These are phyloP conservation scores for Aspergillus melleus DNA, from an alignment of 2,329 filamentous ascomycete species.

Conservation along the genomic window DNA sequence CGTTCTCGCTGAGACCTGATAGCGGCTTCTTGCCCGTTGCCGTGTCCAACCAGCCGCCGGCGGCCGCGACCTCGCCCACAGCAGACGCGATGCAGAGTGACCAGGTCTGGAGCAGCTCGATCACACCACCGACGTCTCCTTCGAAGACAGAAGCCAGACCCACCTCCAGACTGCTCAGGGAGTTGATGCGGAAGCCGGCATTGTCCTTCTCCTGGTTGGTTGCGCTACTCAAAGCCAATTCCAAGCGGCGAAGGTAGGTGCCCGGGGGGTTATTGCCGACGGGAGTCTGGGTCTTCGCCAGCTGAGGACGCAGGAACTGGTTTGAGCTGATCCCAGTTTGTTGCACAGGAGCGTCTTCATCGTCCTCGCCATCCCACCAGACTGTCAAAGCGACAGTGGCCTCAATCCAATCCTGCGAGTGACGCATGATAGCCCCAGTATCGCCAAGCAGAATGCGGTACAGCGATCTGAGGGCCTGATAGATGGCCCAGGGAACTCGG, in stretches of 20 bases:
- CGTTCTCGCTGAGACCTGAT: conserved; percentile 71
- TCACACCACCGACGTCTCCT: conserved; percentile 72
- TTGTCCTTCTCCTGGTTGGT: conserved; percentile 65
- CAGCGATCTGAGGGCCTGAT: conserved; percentile 76
- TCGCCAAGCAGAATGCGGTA: conserved; percentile 81
- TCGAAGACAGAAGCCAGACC: conserved; percentile 80
- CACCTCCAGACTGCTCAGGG: conserved; percentile 73
- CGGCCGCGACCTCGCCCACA: conserved; percentile 78
- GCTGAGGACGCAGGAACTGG: conserved; percentile 26
- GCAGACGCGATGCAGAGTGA: conserved; percentile 77
- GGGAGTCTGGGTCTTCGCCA: conserved; percentile 36
- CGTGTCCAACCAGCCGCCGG: conserved; percentile 77
- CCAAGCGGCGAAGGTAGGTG: conserved; percentile 72
- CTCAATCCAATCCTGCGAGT: conserved; percentile 89
- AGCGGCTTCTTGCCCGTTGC: conserved; percentile 57
- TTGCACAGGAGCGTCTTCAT: conserved; percentile 44
- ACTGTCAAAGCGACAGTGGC: conserved; percentile 78
- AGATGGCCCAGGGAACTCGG: conserved; percentile 85
- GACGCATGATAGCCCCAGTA: conserved; percentile 70
- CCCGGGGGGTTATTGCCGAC: conserved; percentile 53
- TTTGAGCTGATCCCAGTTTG: conserved; percentile 6
- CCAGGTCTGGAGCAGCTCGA: conserved; percentile 74
- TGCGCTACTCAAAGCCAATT: conserved; percentile 65
- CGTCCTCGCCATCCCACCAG: conserved; percentile 88
- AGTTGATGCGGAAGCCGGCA: conserved; percentile 69